Conservation (phyloP, 1,139 yeast genomes). For the Scheffersomyces lignicola region DNA sequence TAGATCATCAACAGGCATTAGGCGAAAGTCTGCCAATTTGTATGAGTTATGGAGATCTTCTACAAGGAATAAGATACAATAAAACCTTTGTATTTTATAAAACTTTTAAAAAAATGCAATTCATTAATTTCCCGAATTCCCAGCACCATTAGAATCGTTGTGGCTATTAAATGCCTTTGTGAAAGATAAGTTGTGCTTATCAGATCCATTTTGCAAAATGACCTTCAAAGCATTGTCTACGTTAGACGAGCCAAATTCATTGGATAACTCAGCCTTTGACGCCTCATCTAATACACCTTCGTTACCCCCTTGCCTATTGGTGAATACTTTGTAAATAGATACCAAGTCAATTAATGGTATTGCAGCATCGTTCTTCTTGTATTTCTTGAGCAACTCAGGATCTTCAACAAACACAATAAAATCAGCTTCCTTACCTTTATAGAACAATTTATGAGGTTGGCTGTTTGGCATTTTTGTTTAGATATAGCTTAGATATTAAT, state of each 20-base stretch:
- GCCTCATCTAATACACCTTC: constrained; percentile 76
- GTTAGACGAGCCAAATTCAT: constrained; percentile 61
- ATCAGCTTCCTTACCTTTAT: constrained; percentile 64
- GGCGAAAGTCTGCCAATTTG: background rate
- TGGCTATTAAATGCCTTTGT: constrained; percentile 21
- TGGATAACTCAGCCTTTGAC: constrained; percentile 59
- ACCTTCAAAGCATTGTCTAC: constrained; percentile 51
- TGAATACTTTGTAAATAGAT: constrained; percentile 63
- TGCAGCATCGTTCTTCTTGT: constrained; percentile 49
- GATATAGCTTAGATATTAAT: background rate
- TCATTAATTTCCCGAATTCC: constrained; percentile 27
- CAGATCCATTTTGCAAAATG: constrained; percentile 57
- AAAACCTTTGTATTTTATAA: background rate
- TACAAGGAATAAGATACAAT: background rate
- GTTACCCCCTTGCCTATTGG: constrained; percentile 62
- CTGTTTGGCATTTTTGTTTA: background rate
- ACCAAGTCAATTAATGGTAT: constrained; percentile 66
- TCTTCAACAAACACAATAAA: constrained; percentile 67
- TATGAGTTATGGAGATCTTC: background rate
- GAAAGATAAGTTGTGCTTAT: constrained; percentile 32
- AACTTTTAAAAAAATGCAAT: background rate
- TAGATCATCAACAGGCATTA: background rate
- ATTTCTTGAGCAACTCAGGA: constrained; percentile 47
- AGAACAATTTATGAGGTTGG: constrained; percentile 52
- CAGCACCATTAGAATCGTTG: constrained; percentile 42